Evolutionary conservation across 257 asterid genomes (phyloP).

Genomic region (Eucommia ulmoides): DNA sequence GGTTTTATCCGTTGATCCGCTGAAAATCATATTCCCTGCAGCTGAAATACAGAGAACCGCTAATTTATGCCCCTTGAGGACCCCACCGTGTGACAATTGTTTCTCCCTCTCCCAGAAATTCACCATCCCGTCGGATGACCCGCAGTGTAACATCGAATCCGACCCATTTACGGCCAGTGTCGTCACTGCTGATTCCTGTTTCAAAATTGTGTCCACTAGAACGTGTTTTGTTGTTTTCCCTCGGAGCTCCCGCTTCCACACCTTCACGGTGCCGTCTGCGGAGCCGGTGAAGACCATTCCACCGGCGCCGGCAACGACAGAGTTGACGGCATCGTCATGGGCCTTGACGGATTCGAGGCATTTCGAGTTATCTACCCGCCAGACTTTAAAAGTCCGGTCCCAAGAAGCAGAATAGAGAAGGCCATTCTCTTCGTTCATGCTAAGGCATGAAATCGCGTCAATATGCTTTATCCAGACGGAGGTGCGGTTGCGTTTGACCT

Average conservation of each 20-base stretch:
- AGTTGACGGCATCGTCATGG: too few relatives aligned
- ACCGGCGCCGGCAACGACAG: conserved; percentile 24
- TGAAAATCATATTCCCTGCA: conserved; percentile 36
- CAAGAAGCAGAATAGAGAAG: conserved; percentile 55
- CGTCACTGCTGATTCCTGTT: conserved; percentile 48
- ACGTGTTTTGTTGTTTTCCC: conserved; percentile 23
- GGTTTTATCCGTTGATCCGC: conserved; percentile 49
- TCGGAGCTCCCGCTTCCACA: conserved; percentile 29
- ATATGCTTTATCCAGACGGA: conserved; percentile 43
- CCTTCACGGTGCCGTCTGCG: conserved; percentile 56
- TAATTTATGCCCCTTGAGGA: conserved; percentile 40
- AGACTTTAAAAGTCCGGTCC: conserved; percentile 62
- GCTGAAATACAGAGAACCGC: conserved; percentile 48
- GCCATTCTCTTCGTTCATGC: conserved; percentile 22
- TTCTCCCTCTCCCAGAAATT: conserved; percentile 38
- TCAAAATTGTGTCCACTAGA: conserved; percentile 22
- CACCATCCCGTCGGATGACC: conserved; percentile 54
- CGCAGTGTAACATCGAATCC: conserved; percentile 32
- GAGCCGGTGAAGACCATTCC: conserved; percentile 52
- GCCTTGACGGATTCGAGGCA: conserved; percentile 49
- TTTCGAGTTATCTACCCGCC: conserved; percentile 24
- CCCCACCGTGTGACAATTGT: conserved; percentile 35
- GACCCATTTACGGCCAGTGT: conserved; percentile 28
- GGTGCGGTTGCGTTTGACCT: conserved; percentile 23
- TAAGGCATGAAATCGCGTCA: conserved; percentile 47